These are phyloP conservation scores for Calamus simplicifolius DNA, from an alignment of 176 grass and related monocot species.

Conservation along the genomic window DNA sequence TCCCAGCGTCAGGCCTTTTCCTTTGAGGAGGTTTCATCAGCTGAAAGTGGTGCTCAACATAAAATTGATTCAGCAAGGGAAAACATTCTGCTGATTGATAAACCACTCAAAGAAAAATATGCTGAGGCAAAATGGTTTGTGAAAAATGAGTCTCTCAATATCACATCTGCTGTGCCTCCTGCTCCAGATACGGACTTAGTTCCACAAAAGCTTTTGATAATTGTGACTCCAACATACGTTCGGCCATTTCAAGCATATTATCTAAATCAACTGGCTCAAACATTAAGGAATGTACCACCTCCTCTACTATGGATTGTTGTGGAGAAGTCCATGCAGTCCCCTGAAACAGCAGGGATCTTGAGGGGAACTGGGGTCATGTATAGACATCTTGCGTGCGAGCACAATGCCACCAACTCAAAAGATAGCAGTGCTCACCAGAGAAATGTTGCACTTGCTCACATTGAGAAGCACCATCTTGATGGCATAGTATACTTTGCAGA, in stretches of 20 bases:
- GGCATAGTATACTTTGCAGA: conserved; percentile 93
- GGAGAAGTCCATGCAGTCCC: conserved; percentile 58
- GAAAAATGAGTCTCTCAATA: conserved; percentile 39
- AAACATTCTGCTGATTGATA: conserved; percentile 23
- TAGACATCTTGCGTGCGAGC: conserved; percentile 78
- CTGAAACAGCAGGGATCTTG: conserved; percentile 62
- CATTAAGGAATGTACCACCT: conserved; percentile 51
- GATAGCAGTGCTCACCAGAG: conserved; percentile 68
- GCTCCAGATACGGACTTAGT: conserved; percentile 20
- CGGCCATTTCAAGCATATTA: conserved; percentile 81
- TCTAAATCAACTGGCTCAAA: conserved; percentile 77
- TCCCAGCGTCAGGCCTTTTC: conserved; percentile 14
- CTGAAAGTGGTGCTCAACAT: conserved; percentile 4
- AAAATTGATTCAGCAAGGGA: conserved; percentile 13
- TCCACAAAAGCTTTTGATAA: conserved; percentile 69
- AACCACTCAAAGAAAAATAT: conserved; percentile 23
- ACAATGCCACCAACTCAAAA: conserved; percentile 51
- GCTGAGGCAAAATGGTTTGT: conserved; percentile 41
- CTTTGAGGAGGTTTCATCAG: conserved; percentile 15
- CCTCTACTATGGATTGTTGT: conserved; percentile 92
- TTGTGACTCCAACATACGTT: conserved; percentile 77
- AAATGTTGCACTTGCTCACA: conserved; percentile 80
- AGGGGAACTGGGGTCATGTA: conserved; percentile 90
- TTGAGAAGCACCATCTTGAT: conserved; percentile 90
- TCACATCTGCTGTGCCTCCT: conserved; percentile 1